A percentile compares a stretch with the other conserved stretches of the same genome.
Conservation (phyloP, 257 asterid genomes). For the Jacaranda mimosifolia region DNA sequence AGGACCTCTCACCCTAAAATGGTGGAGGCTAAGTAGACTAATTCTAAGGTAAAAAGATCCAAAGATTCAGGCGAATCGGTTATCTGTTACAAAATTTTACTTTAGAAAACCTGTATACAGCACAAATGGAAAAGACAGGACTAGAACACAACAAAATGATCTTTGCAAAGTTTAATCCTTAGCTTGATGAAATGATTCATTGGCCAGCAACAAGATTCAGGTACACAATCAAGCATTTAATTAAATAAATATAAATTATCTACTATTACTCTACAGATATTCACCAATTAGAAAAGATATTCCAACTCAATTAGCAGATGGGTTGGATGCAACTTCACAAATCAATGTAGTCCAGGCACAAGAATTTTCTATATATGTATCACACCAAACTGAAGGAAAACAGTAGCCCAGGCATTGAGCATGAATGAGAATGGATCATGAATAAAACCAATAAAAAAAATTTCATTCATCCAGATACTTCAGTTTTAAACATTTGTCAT, state of each 20-base stretch:
- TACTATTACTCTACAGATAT: neutral
- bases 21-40: conserved; percentile 34
- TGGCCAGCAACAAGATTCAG: neutral
- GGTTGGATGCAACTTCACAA: too few relatives aligned
- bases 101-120: neutral
- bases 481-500: too few relatives aligned
- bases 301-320: neutral
- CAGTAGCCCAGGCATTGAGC: too few relatives aligned
- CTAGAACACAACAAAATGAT: neutral
- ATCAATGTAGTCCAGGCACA: too few relatives aligned
- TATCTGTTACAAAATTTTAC: conserved; percentile 4
- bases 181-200: neutral
- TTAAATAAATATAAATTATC: neutral
- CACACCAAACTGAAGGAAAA: too few relatives aligned
- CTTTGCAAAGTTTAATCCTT: neutral
- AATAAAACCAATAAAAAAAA: neutral
- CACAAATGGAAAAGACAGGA: neutral
- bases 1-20: conserved; percentile 27
- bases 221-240: neutral
- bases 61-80: conserved; percentile 31
- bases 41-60: conserved; percentile 42
- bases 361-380: too few relatives aligned
- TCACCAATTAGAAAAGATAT: neutral
- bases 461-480: neutral
- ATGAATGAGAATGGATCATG: neutral